Conservation (phyloP, 2,329 filamentous ascomycete species). For the Aspergillus sp. region DNA sequence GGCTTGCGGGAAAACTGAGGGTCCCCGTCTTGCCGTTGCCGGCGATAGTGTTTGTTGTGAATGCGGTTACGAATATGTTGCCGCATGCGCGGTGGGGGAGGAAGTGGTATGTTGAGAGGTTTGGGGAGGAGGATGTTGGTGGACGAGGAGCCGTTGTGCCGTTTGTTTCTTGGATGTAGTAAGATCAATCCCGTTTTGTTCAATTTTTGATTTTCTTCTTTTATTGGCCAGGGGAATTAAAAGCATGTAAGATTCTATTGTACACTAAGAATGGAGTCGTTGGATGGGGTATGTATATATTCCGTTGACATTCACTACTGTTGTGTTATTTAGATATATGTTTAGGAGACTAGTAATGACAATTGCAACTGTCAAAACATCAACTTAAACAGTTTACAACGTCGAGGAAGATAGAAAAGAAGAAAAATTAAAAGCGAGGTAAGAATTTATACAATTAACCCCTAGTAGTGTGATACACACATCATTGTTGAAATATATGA, state of each 20-base stretch:
- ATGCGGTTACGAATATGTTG: conserved; percentile 87
- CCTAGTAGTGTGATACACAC: conserved; percentile 24
- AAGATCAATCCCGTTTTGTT: background rate
- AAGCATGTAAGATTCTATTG: background rate
- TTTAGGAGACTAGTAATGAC: background rate
- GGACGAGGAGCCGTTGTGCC: conserved; percentile 73
- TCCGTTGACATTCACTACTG: background rate
- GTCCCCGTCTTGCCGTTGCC: conserved; percentile 62
- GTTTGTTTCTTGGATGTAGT: conserved; percentile 44
- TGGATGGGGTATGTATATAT: background rate
- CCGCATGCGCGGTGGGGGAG: conserved; percentile 79
- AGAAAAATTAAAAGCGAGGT: conserved; percentile 1
- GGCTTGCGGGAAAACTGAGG: conserved; percentile 24
- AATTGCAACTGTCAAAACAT: background rate
- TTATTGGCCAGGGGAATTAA: background rate
- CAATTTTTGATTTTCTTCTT: background rate
- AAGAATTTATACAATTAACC: conserved; percentile 12
- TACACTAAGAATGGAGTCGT: background rate
- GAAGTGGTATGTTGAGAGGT: conserved; percentile 83
- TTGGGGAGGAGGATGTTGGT: conserved; percentile 71
- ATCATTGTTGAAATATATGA: conserved; percentile 41
- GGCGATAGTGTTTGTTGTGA: conserved; percentile 77
- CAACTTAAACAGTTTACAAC: background rate
- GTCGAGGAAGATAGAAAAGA: background rate
- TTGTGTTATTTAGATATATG: too few relatives aligned